Percentiles rank a stretch among this genome's conserved stretches.
phyloP scores from a whole-genome alignment of 2,329 filamentous ascomycete species.

The Fusarium hostae region DNA sequence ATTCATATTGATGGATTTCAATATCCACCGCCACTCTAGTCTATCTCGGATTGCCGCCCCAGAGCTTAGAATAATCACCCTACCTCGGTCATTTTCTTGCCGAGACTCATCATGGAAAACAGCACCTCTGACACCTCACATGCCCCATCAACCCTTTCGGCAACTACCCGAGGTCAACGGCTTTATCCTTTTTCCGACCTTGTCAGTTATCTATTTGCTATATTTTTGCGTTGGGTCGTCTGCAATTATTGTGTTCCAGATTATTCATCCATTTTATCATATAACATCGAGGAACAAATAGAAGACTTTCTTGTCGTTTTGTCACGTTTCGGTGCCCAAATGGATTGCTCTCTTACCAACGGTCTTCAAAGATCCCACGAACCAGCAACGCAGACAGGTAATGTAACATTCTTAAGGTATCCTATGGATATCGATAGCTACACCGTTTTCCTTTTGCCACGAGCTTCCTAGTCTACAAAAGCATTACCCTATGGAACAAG shows the following conservation, averaged over 20 bases:
- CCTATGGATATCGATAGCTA: constrained; percentile 1
- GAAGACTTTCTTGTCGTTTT: background rate
- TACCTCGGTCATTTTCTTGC: constrained; percentile 37
- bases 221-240: background rate
- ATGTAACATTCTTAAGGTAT: constrained; percentile 17
- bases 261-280: background rate
- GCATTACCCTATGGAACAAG: constrained; percentile 30
- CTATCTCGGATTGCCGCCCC: background rate
- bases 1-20: constrained; percentile 5
- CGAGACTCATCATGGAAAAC: constrained; percentile 10
- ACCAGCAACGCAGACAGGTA: background rate
- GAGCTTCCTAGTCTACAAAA: constrained; percentile 15
- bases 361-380: background rate
- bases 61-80: background rate
- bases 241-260: background rate
- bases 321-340: background rate
- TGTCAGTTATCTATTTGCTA: background rate
- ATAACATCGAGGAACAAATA: background rate
- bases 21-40: constrained; percentile 12
- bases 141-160: constrained; percentile 22
- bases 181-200: background rate
- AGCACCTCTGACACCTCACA: constrained; percentile 22
- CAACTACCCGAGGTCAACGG: constrained; percentile 32
- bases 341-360: background rate
- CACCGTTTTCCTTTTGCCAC: constrained; percentile 5